These are phyloP conservation scores for Metschnikowia gelsemii DNA, from an alignment of 805 yeast genomes.

Conservation along the genomic window DNA sequence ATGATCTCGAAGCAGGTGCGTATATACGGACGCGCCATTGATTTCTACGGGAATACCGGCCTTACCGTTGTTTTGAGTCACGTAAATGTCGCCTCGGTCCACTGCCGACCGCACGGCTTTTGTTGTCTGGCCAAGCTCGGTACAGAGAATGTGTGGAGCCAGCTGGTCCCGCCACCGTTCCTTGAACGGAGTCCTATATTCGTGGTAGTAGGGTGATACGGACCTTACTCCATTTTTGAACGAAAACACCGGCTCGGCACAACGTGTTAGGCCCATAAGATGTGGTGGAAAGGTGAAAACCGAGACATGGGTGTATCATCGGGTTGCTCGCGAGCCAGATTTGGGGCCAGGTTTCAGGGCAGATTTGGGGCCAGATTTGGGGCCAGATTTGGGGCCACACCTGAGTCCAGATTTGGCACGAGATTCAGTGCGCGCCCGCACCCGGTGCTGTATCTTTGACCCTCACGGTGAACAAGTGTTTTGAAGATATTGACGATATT, in stretches of 20 bases:
- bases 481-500: too few species aligned
- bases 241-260: slow-evolving; percentile 9
- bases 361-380: too few species aligned
- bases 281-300: too few species aligned
- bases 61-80: slow-evolving; percentile 21
- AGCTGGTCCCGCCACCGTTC: slow-evolving; percentile 39
- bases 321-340: too few species aligned
- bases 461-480: too few species aligned
- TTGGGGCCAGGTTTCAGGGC: too few species aligned
- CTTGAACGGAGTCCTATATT: slow-evolving; percentile 35
- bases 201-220: slow-evolving; percentile 37
- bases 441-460: too few species aligned
- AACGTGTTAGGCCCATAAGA: slow-evolving; percentile 2
- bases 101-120: slow-evolving; percentile 28
- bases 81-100: slow-evolving; percentile 25
- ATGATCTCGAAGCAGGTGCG: slow-evolving; percentile 18
- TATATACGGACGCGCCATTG: slow-evolving; percentile 2
- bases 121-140: slow-evolving; percentile 36
- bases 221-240: slow-evolving; percentile 33
- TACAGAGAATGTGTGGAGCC: slow-evolving; percentile 29
- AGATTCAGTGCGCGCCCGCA: too few species aligned
- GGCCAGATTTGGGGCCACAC: too few species aligned
- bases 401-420: too few species aligned
- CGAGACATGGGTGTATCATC: too few species aligned
- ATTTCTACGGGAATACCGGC: slow-evolving; percentile 6